Percentiles rank a stretch among this genome's conserved stretches.
These are phyloP conservation scores for Delonix regia DNA, from an alignment of 306 rosid genomes.

Conservation along the genomic window DNA sequence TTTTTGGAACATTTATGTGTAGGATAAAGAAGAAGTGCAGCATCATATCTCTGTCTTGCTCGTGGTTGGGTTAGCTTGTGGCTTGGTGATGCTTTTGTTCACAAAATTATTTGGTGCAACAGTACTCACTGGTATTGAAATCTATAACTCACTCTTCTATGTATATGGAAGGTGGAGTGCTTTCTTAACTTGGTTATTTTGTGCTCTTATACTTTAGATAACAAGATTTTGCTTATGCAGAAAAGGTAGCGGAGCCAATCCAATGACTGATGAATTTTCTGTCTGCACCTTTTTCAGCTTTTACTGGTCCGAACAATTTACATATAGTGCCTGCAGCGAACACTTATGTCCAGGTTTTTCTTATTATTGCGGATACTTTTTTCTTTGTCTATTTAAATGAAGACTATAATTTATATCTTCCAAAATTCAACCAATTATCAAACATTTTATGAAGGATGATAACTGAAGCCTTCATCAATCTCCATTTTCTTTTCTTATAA, in stretches of 20 bases:
- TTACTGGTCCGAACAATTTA: conserved; percentile 69
- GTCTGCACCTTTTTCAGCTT: conserved; percentile 61
- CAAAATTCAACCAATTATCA: neutral
- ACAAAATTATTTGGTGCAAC: conserved; percentile 71
- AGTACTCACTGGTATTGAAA: conserved; percentile 70
- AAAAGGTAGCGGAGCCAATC: conserved; percentile 33
- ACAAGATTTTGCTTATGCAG: conserved; percentile 28
- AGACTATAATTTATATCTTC: conserved; percentile 17
- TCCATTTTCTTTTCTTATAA: conserved; percentile 4
- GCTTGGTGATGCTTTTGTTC: conserved; percentile 72
- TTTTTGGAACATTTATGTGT: conserved; percentile 35
- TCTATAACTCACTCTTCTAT: neutral
- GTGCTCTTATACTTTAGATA: conserved; percentile 30
- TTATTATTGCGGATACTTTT: neutral
- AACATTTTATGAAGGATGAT: conserved; percentile 4
- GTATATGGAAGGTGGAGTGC: conserved; percentile 15
- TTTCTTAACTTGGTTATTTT: conserved; percentile 3
- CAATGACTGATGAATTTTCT: conserved; percentile 44
- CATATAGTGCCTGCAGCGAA: conserved; percentile 81
- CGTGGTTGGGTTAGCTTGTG: conserved; percentile 81
- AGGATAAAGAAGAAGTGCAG: conserved; percentile 87
- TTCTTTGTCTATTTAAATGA: conserved; percentile 24
- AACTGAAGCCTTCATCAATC: conserved; percentile 24
- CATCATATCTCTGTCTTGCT: conserved; percentile 76
- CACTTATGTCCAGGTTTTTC: conserved; percentile 81